These are phyloP conservation scores for Cichorium intybus DNA, from an alignment of 140 eudicot species.

Conservation along the genomic window DNA sequence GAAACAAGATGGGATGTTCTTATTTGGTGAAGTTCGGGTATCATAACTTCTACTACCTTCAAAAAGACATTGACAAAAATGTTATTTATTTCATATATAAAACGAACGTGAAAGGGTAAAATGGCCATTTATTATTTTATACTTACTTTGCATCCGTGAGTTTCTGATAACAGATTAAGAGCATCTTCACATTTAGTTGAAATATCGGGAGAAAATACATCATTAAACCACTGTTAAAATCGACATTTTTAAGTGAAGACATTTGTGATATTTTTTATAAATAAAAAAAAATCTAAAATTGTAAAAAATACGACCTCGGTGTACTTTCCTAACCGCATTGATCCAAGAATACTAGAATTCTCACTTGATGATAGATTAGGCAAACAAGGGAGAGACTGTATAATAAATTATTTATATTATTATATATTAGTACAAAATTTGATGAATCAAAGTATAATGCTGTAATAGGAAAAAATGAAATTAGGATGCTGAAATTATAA, in stretches of 20 bases:
- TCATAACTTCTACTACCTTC: constrained; percentile 63
- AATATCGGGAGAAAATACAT: constrained; percentile 72
- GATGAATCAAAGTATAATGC: too few relatives aligned
- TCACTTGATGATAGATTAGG: constrained; percentile 53
- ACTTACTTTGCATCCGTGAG: constrained; percentile 64
- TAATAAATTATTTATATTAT: background rate
- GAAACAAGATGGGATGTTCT: constrained; percentile 73
- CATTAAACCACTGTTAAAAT: constrained; percentile 82
- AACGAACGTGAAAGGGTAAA: background rate
- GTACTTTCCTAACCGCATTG: constrained; percentile 71
- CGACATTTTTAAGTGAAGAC: background rate
- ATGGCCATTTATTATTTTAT: background rate
- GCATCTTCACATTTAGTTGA: constrained; percentile 68
- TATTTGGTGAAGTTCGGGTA: constrained; percentile 74
- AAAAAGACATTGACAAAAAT: constrained; percentile 2
- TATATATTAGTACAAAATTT: background rate
- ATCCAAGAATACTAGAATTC: constrained; percentile 36
- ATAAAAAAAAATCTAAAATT: background rate
- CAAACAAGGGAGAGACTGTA: constrained; percentile 65
- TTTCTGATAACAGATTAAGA: constrained; percentile 55
- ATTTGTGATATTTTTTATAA: background rate
- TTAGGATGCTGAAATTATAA: background rate
- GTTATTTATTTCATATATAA: background rate
- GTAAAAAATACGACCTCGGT: constrained; percentile 48
- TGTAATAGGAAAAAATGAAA: too few relatives aligned